Evolutionary conservation across 257 asterid species (phyloP), one percentile per base, ranked within the genome.

Genomic region (Eucommia ulmoides): DNA sequence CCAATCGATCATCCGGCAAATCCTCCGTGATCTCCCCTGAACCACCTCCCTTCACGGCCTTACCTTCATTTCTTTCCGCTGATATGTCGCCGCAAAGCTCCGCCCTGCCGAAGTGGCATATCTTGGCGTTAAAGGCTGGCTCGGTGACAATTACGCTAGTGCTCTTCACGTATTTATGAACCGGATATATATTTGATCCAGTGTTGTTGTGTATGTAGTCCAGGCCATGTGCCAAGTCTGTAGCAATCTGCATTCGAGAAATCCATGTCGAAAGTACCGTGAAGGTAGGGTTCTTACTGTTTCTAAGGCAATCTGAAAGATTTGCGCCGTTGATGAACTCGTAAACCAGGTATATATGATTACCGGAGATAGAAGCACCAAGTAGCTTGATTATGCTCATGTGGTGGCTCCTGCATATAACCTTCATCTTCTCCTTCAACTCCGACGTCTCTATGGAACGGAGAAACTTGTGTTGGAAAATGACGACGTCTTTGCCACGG

Each of bases 71-170:
- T 2, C 19, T 4, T 2, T 42, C 20, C 2, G n/a, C 20, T 3
- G 15, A 19, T 2, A 21, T 16, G 8, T 42, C 48, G 19, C 94
- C 98, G 52, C 98, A 85, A n/a, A 89, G 96, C 76, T 80, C 93
- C 2, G 98, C 74, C 21, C 96, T 78, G 0, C 98, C 98, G 20
- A 80, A 89, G 59, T 89, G 94, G 49, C 98, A 89, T 17, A 89
- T 73, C 61, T 75, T 81, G 1, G 98, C 92, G 38, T 65, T 35
- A 51, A 81, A 35, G 0, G 58, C 10, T 0, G 79, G 74, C 24
- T 83, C 92, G 0, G 88, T 64, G 49, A 91, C 78, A 48, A 91
- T 65, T 7, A 91, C 72, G 10, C 81, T 91, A 70, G 93, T 91
- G 74, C 89, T 75, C 70, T 86, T 91, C n/a, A 91, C 71, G 68